Conservation (phyloP, 805 yeast genomes). For the Hanseniaspora lindneri region DNA sequence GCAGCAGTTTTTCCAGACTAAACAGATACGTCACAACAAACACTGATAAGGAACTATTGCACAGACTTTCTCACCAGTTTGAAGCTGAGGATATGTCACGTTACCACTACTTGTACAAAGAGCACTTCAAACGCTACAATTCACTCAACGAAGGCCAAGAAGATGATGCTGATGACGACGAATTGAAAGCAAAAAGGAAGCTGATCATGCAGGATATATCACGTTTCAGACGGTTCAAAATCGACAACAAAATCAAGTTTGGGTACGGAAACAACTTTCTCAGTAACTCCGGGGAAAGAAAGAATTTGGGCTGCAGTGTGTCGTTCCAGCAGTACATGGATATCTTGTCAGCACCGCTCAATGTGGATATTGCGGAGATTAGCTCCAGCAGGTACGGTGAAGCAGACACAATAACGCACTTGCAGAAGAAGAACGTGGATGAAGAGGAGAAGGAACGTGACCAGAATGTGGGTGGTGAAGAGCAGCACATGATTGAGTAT, state of each 20-base stretch:
- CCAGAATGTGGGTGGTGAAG: too few relatives aligned
- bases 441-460: too few relatives aligned
- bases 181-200: not conserved
- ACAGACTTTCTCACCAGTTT: constrained; percentile 8
- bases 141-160: not conserved
- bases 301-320: not conserved
- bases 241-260: not conserved
- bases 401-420: constrained; percentile 3
- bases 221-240: constrained; percentile 7
- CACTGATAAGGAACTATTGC: constrained; percentile 1
- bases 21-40: not conserved
- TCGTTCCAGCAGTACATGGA: not conserved
- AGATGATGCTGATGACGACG: not conserved
- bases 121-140: too few relatives aligned
- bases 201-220: constrained; percentile 6
- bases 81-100: constrained; percentile 1
- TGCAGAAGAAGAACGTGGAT: too few relatives aligned
- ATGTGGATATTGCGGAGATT: not conserved
- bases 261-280: not conserved
- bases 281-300: not conserved
- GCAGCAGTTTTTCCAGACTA: not conserved
- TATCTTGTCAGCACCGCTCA: not conserved
- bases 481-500: too few relatives aligned
- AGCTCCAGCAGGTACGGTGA: not conserved
- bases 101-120: not conserved